phyloP scores from a whole-genome alignment of 495 filamentous ascomycete species.

The Chaetomium tenue region DNA sequence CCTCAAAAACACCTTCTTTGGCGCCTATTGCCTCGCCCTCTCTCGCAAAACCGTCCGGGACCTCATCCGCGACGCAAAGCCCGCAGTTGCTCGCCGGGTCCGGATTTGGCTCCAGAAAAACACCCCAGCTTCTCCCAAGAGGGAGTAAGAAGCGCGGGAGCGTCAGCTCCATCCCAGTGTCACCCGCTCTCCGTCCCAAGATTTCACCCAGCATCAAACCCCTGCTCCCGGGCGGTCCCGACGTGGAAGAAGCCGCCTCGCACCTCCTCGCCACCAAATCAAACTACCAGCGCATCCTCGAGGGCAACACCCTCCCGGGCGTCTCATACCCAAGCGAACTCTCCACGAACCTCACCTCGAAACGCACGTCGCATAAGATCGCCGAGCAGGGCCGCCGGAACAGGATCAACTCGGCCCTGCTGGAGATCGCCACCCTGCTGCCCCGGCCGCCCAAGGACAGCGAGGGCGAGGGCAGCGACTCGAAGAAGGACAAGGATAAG shows the following conservation, averaged over 20 bases:
- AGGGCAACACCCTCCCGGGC: constrained; percentile 85
- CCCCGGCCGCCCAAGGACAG: constrained; percentile 53
- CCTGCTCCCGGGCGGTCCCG: constrained; percentile 65
- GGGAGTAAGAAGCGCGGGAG: constrained; percentile 70
- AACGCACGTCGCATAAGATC: constrained; percentile 96
- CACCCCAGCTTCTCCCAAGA: constrained; percentile 46
- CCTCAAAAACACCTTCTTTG: constrained; percentile 40
- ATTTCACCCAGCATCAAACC: constrained; percentile 96
- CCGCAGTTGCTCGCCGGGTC: constrained; percentile 49
- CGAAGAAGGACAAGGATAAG: constrained; percentile 35
- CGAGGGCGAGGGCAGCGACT: constrained; percentile 36
- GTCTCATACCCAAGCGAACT: constrained; percentile 88
- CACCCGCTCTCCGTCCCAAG: constrained; percentile 81
- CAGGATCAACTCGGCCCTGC: constrained; percentile 88
- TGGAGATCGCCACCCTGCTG: constrained; percentile 83
- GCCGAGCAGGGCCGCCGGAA: constrained; percentile 95
- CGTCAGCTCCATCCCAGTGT: constrained; percentile 69
- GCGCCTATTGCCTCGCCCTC: constrained; percentile 49
- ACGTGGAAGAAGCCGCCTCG: constrained; percentile 68
- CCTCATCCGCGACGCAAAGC: constrained; percentile 50
- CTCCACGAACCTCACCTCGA: constrained; percentile 89
- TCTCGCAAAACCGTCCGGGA: constrained; percentile 40
- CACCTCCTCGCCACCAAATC: constrained; percentile 88
- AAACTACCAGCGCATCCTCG: constrained; percentile 96
- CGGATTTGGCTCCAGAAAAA: constrained; percentile 42